Percentiles rank a stretch among this genome's conserved stretches.
phyloP scores from a whole-genome alignment of 768 basidiomycete species.

The Mycena vitilis region DNA sequence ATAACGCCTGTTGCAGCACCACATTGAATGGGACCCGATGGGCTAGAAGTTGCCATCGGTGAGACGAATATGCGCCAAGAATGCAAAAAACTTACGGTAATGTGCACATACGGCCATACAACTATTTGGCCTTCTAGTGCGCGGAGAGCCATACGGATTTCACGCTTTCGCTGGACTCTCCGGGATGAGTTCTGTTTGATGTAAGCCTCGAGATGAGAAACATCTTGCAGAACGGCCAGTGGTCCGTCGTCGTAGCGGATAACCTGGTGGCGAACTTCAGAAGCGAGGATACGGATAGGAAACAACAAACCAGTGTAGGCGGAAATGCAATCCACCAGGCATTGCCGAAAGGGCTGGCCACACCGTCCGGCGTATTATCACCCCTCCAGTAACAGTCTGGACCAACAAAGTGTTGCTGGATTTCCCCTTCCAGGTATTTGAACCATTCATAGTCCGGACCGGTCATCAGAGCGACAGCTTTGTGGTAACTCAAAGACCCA shows the following conservation, averaged over 20 bases:
- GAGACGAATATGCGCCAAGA: slow-evolving; percentile 9
- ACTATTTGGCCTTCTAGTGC: slow-evolving; percentile 74
- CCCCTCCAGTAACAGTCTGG: slow-evolving; percentile 80
- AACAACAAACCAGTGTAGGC: slow-evolving; percentile 65
- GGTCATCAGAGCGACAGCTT: slow-evolving; percentile 59
- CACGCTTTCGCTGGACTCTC: slow-evolving; percentile 60
- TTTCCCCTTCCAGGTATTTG: slow-evolving; percentile 58
- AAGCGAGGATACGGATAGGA: slow-evolving; percentile 6
- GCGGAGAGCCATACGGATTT: slow-evolving; percentile 72
- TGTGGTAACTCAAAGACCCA: slow-evolving; percentile 65
- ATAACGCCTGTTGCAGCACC: slow-evolving; percentile 62
- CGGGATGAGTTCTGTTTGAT: slow-evolving; percentile 69
- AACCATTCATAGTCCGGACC: slow-evolving; percentile 63
- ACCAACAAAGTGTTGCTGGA: slow-evolving; percentile 69
- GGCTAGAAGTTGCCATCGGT: slow-evolving; percentile 45
- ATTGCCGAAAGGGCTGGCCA: slow-evolving; percentile 74
- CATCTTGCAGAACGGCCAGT: slow-evolving; percentile 56
- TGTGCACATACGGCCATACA: slow-evolving; percentile 72
- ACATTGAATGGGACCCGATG: slow-evolving; percentile 58
- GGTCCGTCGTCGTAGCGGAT: slow-evolving; percentile 76
- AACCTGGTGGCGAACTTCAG: slow-evolving; percentile 53
- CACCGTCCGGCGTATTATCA: slow-evolving; percentile 44
- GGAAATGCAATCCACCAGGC: slow-evolving; percentile 88
- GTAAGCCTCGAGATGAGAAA: slow-evolving; percentile 66
- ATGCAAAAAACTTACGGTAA: slow-evolving; percentile 52